Evolutionary conservation across 164 flowering plant genomes (phyloP), one percentile per base, ranked within the genome.

Genomic region (Magnolia officinalis): DNA sequence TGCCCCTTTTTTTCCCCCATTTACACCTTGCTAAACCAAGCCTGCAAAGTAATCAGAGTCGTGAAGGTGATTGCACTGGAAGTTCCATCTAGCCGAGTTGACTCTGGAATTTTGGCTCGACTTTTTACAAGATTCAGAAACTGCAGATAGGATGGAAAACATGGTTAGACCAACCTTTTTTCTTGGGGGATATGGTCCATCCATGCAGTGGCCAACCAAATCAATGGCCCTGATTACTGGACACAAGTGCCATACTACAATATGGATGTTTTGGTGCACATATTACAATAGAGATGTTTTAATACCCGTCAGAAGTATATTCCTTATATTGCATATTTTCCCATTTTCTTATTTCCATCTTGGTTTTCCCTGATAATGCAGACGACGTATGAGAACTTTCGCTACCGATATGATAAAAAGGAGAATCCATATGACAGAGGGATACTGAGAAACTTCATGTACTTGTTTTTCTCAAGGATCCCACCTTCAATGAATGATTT

Each of bases 331-430:
- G 61, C 61, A 55, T 8, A 11, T 55, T 9, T 55, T 10, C 61
- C 18, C 16, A 55, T 16, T 55, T 55, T 55, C 18, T 31, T 18
- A 29, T 68, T 26, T 29, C 49, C 26, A 29, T 31, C 18, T 0
- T 29, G 14, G 13, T 68, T 64, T 64, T 31, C 71, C 29, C 50
- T 59, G 59, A 20, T 74, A 45, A 8, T 82, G 59, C 92, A 92
- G 99, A 92, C 99, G 4, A 93, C 99, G 4, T 96, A 96, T 76
- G 99, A 96, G 82, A 96, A 92, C 84, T 96, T 96, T 77, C 88
- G 98, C 8, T 89, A 89, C 77, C 87, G 94, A 71, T 96, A 96
- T 87, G 99, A 92, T 83, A 91, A 89, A 79, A 91, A 88, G 83
- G 94, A 88, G 82, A 96, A 96, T 77, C 97, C 97, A 73, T 89